Evolutionary conservation across 2,329 filamentous ascomycete genomes (phyloP).

Genomic region (Curvularia verruculosa): DNA sequence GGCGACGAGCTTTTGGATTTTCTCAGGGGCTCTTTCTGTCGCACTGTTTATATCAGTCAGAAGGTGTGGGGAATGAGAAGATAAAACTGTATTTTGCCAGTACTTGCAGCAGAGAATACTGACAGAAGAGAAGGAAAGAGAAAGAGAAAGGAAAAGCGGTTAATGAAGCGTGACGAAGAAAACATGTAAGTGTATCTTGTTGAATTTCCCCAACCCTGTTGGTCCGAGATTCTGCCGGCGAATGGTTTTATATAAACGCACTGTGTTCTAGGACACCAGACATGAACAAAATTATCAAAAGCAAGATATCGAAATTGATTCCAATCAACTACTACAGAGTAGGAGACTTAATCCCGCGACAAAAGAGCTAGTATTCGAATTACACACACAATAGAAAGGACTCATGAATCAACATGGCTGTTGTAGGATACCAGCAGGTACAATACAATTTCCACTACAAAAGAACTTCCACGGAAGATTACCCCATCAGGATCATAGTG

Average conservation of each 20-base stretch:
- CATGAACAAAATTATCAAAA: no score
- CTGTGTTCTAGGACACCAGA: no score
- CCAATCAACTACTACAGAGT: no score
- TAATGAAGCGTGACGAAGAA: slow-evolving; percentile 6
- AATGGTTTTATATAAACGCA: no score
- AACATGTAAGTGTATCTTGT: slow-evolving; percentile 11
- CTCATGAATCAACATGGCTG: background rate
- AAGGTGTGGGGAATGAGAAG: slow-evolving; percentile 62
- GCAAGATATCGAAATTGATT: no score
- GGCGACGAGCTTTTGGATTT: slow-evolving; percentile 62
- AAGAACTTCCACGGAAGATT: background rate
- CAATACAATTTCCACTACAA: no score
- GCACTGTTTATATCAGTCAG: slow-evolving; percentile 66
- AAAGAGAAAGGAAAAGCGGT: slow-evolving; percentile 25
- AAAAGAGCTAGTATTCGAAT: background rate
- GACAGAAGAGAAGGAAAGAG: slow-evolving; percentile 34
- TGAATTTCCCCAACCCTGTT: background rate
- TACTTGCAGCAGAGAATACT: slow-evolving; percentile 55
- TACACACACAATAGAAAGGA: background rate
- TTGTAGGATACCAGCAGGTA: background rate
- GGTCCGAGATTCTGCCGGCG: no score
- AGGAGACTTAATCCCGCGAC: no score
- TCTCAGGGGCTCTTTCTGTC: slow-evolving; percentile 57
- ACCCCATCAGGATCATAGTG: slow-evolving; percentile 1
- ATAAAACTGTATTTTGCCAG: slow-evolving; percentile 66